Evolutionary conservation across 1,139 yeast species (phyloP).

Genomic region (Arxiozyma heterogenica): DNA sequence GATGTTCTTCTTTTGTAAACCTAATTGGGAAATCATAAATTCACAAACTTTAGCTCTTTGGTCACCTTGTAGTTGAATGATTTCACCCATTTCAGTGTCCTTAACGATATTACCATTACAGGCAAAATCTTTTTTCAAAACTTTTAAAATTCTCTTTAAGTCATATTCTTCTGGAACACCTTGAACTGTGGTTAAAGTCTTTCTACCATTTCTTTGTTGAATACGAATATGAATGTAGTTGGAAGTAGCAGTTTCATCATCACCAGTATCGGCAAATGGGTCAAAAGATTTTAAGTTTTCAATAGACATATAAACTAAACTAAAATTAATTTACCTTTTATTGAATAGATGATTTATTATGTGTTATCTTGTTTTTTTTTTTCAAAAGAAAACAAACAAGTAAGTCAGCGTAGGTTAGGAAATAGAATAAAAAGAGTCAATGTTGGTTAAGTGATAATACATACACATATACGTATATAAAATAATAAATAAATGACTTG

Average conservation of each 20-base stretch:
- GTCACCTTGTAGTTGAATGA: slow-evolving; percentile 97
- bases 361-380: not conserved
- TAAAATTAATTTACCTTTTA: not conserved
- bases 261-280: slow-evolving; percentile 99
- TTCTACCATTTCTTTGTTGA: slow-evolving; percentile 99
- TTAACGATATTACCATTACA: slow-evolving; percentile 97
- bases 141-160: slow-evolving; percentile 85
- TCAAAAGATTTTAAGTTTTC: slow-evolving; percentile 96
- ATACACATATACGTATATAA: too few species aligned
- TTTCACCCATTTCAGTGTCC: slow-evolving; percentile 93
- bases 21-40: slow-evolving; percentile 79
- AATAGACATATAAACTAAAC: slow-evolving; percentile 45
- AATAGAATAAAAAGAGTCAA: too few species aligned
- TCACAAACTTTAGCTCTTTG: slow-evolving; percentile 96
- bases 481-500: too few species aligned
- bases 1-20: slow-evolving; percentile 89
- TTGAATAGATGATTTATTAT: not conserved
- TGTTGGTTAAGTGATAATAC: too few species aligned
- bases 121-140: slow-evolving; percentile 94
- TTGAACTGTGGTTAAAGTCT: slow-evolving; percentile 96
- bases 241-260: slow-evolving; percentile 93
- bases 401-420: too few species aligned
- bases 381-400: not conserved
- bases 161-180: slow-evolving; percentile 95
- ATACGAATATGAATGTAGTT: slow-evolving; percentile 97